A percentile compares a stretch with the other conserved stretches of the same genome.
These are phyloP conservation scores for Teratosphaeriaceae sp. DNA, from an alignment of 2,329 filamentous ascomycete genomes.

Conservation along the genomic window DNA sequence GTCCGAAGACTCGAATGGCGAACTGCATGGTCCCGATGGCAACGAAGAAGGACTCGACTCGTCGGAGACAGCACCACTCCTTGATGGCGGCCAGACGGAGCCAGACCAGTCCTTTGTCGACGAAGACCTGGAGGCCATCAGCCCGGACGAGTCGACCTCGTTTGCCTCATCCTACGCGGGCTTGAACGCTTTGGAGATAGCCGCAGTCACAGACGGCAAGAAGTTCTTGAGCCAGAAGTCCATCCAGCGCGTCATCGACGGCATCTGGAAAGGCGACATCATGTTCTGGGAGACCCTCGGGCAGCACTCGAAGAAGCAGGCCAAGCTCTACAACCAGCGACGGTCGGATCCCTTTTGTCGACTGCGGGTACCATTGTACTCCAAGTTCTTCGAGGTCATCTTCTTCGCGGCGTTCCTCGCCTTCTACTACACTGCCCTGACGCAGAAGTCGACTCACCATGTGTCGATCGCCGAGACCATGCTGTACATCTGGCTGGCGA, in stretches of 20 bases:
- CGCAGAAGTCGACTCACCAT: slow-evolving; percentile 58
- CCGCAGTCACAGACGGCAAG: slow-evolving; percentile 73
- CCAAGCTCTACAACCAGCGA: slow-evolving; percentile 64
- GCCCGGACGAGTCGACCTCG: slow-evolving; percentile 8
- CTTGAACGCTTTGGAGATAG: slow-evolving; percentile 82
- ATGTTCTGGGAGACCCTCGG: slow-evolving; percentile 80
- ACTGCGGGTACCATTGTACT: slow-evolving; percentile 71
- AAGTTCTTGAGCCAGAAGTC: slow-evolving; percentile 74
- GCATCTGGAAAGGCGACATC: slow-evolving; percentile 81
- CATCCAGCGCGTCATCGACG: slow-evolving; percentile 76
- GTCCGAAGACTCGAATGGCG: not conserved
- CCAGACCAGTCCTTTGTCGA: slow-evolving; percentile 21
- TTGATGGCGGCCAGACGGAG: slow-evolving; percentile 9
- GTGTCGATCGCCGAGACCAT: slow-evolving; percentile 65
- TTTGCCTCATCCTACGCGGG: slow-evolving; percentile 63
- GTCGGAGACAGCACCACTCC: slow-evolving; percentile 17
- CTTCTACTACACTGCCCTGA: slow-evolving; percentile 80
- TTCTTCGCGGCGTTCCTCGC: slow-evolving; percentile 73
- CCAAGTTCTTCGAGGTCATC: slow-evolving; percentile 75
- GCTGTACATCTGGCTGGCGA: slow-evolving; percentile 78
- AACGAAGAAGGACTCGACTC: slow-evolving; percentile 12
- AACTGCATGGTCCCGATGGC: not conserved
- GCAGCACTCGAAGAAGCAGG: slow-evolving; percentile 65
- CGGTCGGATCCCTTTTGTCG: slow-evolving; percentile 67
- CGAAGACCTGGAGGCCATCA: slow-evolving; percentile 13